These are phyloP conservation scores for Saccharomycopsis javanensis DNA, from an alignment of 805 yeast genomes.

Conservation along the genomic window DNA sequence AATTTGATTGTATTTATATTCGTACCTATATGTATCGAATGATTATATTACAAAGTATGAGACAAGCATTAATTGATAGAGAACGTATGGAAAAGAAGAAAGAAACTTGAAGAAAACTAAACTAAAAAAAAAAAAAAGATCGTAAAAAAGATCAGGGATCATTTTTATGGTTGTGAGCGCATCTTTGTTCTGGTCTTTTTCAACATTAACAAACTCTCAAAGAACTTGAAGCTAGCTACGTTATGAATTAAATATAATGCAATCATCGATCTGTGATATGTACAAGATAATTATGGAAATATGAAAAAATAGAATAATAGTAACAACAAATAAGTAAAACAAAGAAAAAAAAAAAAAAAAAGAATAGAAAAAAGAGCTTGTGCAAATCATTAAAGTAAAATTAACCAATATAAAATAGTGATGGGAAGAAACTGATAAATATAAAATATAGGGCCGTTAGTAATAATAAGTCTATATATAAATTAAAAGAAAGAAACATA, in stretches of 20 bases:
- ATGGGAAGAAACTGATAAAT: neutral
- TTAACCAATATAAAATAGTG: neutral
- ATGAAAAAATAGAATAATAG: neutral
- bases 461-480: neutral
- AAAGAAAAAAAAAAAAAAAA: neutral
- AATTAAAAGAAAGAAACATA: neutral
- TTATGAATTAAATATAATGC: neutral
- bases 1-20: no score
- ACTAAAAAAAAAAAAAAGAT: no score
- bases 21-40: no score
- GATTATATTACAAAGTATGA: neutral
- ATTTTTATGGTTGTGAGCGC: no score
- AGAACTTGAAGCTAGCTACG: neutral
- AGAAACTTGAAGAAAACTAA: neutral
- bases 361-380: neutral
- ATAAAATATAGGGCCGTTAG: neutral
- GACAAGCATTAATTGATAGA: neutral
- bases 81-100: no score
- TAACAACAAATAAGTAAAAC: neutral
- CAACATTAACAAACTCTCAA: neutral
- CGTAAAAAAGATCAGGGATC: neutral
- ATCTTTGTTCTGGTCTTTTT: no score
- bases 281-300: neutral
- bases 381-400: neutral
- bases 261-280: neutral